Evolutionary conservation across 2,329 filamentous ascomycete genomes (phyloP).

Genomic region (Penicillium thymicola): DNA sequence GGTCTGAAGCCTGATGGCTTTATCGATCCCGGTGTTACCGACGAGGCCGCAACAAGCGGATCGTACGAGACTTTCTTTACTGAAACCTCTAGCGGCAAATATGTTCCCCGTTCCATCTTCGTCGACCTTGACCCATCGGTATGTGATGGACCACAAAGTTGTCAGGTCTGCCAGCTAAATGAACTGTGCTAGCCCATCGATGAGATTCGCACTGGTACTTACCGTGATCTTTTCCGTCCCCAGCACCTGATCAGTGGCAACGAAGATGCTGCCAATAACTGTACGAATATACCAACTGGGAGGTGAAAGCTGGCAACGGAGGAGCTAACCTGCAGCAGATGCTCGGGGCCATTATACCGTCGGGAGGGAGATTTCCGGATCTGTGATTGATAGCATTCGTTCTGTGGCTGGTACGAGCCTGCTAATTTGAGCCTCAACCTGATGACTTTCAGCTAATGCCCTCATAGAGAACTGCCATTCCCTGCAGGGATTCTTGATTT

Average conservation of each 20-base stretch:
- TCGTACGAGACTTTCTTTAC: conserved; percentile 66
- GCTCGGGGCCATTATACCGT: conserved; percentile 67
- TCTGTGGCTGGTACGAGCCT: conserved; percentile 56
- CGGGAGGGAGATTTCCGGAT: conserved; percentile 64
- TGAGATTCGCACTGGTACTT: conserved; percentile 62
- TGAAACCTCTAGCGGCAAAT: conserved; percentile 63
- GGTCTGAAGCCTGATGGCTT: conserved; percentile 60
- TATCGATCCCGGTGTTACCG: conserved; percentile 53
- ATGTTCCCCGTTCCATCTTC: conserved; percentile 66
- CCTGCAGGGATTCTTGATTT: conserved; percentile 65
- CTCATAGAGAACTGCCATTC: conserved; percentile 61
- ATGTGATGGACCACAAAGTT: background rate
- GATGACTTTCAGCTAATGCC: conserved; percentile 17
- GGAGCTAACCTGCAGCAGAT: conserved; percentile 42
- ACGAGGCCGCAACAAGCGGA: conserved; percentile 52
- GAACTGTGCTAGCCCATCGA: conserved; percentile 54
- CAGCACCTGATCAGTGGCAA: conserved; percentile 65
- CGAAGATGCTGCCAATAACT: conserved; percentile 68
- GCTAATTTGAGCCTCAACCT: background rate
- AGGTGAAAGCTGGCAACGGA: background rate
- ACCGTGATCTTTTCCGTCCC: conserved; percentile 63
- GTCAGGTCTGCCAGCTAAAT: background rate
- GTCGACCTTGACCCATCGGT: conserved; percentile 64
- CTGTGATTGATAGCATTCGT: conserved; percentile 62
- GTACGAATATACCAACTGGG: conserved; percentile 34